These are phyloP conservation scores for Tremella yokohamensis DNA, from an alignment of 768 basidiomycete species.

Conservation along the genomic window DNA sequence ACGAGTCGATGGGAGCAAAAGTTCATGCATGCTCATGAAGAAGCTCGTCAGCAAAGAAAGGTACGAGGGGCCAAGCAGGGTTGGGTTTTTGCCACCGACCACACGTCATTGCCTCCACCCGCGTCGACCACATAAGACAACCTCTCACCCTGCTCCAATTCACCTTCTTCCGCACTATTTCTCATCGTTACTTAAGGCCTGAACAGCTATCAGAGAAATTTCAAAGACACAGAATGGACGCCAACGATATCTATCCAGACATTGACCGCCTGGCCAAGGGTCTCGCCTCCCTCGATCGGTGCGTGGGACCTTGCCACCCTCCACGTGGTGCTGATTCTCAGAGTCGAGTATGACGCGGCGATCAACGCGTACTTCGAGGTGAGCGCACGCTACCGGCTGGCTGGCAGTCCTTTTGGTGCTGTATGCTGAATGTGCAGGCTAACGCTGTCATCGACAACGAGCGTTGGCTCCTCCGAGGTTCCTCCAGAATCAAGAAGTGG, in stretches of 20 bases:
- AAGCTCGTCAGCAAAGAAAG: too few relatives aligned
- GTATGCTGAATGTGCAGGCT: conserved; percentile 16
- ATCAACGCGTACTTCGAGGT: conserved; percentile 40
- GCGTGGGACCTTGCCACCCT: conserved; percentile 10
- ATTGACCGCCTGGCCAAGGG: conserved; percentile 18
- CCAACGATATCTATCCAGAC: conserved; percentile 5
- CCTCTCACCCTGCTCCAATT: too few relatives aligned
- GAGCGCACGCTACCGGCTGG: neutral
- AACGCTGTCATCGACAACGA: conserved; percentile 19
- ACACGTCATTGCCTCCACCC: too few relatives aligned
- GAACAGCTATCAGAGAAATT: too few relatives aligned
- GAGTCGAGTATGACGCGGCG: conserved; percentile 28
- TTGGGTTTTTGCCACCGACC: too few relatives aligned
- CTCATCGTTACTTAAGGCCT: too few relatives aligned
- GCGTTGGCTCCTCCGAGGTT: conserved; percentile 21
- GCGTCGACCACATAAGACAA: too few relatives aligned
- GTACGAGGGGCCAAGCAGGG: too few relatives aligned
- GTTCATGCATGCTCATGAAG: too few relatives aligned
- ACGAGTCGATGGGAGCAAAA: too few relatives aligned
- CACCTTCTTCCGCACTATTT: too few relatives aligned
- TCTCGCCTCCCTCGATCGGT: conserved; percentile 36
- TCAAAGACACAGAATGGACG: conserved; percentile 3
- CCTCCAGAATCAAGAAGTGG: conserved; percentile 27
- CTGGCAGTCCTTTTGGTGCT: neutral
- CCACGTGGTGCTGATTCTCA: conserved; percentile 2